Evolutionary conservation across 495 filamentous ascomycete genomes (phyloP), one percentile per base, ranked within the genome.

Genomic region (Hypoxylon fragiforme): DNA sequence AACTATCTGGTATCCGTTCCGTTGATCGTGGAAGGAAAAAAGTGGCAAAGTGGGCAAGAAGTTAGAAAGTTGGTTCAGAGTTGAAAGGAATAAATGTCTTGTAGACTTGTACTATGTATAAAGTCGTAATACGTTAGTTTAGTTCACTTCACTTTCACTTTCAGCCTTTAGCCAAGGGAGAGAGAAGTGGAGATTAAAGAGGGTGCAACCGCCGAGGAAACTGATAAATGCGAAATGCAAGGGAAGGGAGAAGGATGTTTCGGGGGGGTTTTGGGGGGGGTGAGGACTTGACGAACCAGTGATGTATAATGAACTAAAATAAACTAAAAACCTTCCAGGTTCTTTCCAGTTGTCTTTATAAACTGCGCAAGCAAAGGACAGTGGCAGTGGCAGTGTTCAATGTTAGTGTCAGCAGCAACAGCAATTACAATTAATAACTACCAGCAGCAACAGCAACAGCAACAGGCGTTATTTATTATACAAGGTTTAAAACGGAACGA

Each of bases 61-160:
- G 47, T 53, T 56, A 43, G 41, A n/a, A 55, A 60, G 52, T 60
- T 60, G 55, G 55, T 28, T n/a, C n/a, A n/a, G n/a, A n/a, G n/a
- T n/a, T 35, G 34, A 22, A 41, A 44, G 24, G 44, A 46, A 49
- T 59, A 52, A 9, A 47, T 52, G 46, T 46, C 35, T 41, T 39
- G 31, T n/a, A n/a, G n/a, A n/a, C n/a, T n/a, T n/a, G n/a, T n/a
- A n/a, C n/a, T n/a, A n/a, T n/a, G n/a, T n/a, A n/a, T n/a, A 47
- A 56, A 47, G 43, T 43, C 52, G 39, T 38, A 44, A 28, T 28
- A 4, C 26, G 43, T 44, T 34, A 37, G 47, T 52, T 48, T n/a
- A n/a, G n/a, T n/a, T n/a, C n/a, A 51, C 46, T 48, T 56, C 47
- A 32, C 50, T 13, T 16, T 5, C 7, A 16, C 8, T 7, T 3